Evolutionary conservation across 1,284 basidiomycete genomes (phyloP), one percentile per base, ranked within the genome.

Genomic region (Baeospora myosura): DNA sequence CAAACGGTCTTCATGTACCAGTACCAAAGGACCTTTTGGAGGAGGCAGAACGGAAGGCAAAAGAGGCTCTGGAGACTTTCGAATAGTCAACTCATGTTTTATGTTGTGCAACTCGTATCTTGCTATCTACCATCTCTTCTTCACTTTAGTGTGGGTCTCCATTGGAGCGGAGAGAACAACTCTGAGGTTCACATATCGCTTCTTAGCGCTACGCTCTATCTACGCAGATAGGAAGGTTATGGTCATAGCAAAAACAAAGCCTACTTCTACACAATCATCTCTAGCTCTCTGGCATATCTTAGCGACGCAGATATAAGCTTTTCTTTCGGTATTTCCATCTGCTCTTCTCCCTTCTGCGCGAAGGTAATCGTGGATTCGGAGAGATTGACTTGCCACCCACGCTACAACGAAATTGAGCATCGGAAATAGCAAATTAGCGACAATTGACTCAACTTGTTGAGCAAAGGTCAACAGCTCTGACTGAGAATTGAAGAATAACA

Each of bases 31-130:
- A 92, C 32, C 67, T 98, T 47, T 71, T 84, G 38, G 74, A 81
- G 20, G 91, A 94, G 58, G 96, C 95, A 29, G 88, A 96, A 57
- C 72, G 71, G 43, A 87, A 87, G 64, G 96, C 94, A 3, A 92
- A 88, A 68, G 89, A 86, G 42, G 82, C 88, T 23, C 62, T 98
- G 53, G 88, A 90, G 61, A 87, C 76, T 30, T 22, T 30, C 20
- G 38, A 18, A n/a, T 34, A 34, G 21, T 34, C 33, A 12, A 20
- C 26, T 28, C 26, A 14, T 28, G 26, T 8, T 8, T n/a, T n/a
- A n/a, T n/a, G n/a, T n/a, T n/a, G n/a, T n/a, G n/a, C n/a, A n/a
- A n/a, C n/a, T n/a, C n/a, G n/a, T n/a, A n/a, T n/a, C n/a, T n/a
- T n/a, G n/a, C n/a, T n/a, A n/a, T n/a, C n/a, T n/a, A n/a, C n/a